A percentile compares a stretch with the other conserved stretches of the same genome.
These are phyloP conservation scores for Aureobasidium subglaciale DNA, from an alignment of 2,329 filamentous ascomycete genomes.

Conservation along the genomic window DNA sequence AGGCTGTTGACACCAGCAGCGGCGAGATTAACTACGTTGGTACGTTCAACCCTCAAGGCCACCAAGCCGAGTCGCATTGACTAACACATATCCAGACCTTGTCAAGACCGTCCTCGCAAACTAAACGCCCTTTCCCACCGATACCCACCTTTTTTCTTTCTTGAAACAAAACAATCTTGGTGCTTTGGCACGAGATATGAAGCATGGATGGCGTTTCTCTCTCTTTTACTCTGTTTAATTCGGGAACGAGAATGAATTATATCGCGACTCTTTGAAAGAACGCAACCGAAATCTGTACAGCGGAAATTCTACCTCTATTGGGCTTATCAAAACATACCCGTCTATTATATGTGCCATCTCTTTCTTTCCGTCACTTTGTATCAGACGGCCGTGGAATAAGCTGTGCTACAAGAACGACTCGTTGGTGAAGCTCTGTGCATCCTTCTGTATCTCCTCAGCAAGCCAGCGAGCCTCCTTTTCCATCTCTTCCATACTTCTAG, in stretches of 20 bases:
- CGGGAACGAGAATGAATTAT: conserved; percentile 1
- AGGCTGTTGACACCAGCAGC: conserved; percentile 92
- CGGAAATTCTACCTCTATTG: background rate
- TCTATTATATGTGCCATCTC: background rate
- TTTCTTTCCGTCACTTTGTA: too few species aligned
- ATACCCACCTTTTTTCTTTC: background rate
- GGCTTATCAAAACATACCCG: background rate
- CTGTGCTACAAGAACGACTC: background rate
- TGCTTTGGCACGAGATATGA: conserved; percentile 12
- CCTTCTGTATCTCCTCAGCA: conserved; percentile 47
- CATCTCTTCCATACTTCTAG: conserved; percentile 71
- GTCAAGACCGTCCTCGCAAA: conserved; percentile 36
- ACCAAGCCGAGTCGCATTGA: background rate
- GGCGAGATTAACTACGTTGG: conserved; percentile 97
- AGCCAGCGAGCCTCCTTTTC: conserved; percentile 65
- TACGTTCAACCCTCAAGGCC: conserved; percentile 40
- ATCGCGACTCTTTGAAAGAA: background rate
- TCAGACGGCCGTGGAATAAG: too few species aligned
- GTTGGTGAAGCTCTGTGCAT: conserved; percentile 22
- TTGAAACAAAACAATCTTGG: conserved; percentile 11
- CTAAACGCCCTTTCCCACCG: conserved; percentile 18
- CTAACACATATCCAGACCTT: conserved; percentile 24
- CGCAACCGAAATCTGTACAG: conserved; percentile 5
- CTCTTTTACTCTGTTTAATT: conserved; percentile 7
- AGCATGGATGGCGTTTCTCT: conserved; percentile 14